phyloP scores from a whole-genome alignment of 768 basidiomycete genomes.

The Mycena galericulata region DNA sequence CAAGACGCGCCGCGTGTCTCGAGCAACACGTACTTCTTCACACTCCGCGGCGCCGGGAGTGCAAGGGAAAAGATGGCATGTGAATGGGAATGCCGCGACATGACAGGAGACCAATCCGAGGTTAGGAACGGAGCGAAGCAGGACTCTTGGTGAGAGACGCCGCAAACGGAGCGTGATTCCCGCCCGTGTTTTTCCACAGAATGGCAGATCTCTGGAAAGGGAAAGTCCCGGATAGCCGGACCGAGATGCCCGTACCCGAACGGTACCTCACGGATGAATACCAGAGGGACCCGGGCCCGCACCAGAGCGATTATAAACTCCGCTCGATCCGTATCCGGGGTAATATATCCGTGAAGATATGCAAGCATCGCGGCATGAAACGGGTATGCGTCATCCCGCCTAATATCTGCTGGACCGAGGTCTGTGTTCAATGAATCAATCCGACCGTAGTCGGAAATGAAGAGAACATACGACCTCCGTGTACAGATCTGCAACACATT shows the following conservation, averaged over 20 bases:
- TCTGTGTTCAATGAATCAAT: not conserved
- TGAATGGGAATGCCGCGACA: too few relatives aligned
- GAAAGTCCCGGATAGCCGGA: too few relatives aligned
- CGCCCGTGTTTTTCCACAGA: too few relatives aligned
- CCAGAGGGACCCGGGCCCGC: not conserved
- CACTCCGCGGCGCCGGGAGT: not conserved
- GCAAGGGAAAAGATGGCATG: too few relatives aligned
- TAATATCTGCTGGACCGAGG: not conserved
- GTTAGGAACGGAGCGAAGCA: too few relatives aligned
- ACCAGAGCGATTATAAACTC: not conserved
- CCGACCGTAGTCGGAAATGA: not conserved
- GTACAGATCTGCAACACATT: not conserved
- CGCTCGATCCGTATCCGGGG: not conserved
- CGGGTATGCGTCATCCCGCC: not conserved
- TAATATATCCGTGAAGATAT: not conserved
- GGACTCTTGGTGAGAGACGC: too few relatives aligned
- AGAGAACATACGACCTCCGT: not conserved
- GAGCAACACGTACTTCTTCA: too few relatives aligned
- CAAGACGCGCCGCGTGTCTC: not conserved
- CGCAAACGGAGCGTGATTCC: too few relatives aligned
- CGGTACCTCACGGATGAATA: too few relatives aligned
- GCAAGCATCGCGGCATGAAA: conserved; percentile 12
- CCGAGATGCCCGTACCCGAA: too few relatives aligned
- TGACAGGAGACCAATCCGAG: too few relatives aligned
- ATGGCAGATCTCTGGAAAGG: too few relatives aligned